Percentiles rank a stretch among this genome's conserved stretches.
Conservation (phyloP, 2,329 filamentous ascomycete genomes). For the Xylariaceae sp. region DNA sequence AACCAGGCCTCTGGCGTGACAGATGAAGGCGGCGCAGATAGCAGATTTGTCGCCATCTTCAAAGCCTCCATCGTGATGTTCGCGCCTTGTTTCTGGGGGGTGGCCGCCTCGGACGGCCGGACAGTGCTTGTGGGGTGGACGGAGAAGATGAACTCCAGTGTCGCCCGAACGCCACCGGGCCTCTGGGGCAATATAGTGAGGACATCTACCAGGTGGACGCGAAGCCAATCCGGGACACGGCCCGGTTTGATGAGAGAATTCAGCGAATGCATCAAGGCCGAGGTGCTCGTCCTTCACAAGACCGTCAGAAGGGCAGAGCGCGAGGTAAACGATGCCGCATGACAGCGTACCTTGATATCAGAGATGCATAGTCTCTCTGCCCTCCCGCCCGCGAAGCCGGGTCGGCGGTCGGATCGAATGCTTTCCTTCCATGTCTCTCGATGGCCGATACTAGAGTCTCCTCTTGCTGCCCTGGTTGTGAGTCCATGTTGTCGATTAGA, state of each 20-base stretch:
- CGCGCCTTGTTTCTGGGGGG: slow-evolving; percentile 51
- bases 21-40: slow-evolving; percentile 53
- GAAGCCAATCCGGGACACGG: slow-evolving; percentile 55
- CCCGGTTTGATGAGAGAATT: slow-evolving; percentile 60
- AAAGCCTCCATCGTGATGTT: slow-evolving; percentile 65
- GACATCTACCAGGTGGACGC: slow-evolving; percentile 47
- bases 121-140: slow-evolving; percentile 54
- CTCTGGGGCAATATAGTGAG: slow-evolving; percentile 58
- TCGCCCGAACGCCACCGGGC: slow-evolving; percentile 58
- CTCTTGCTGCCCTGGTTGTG: slow-evolving; percentile 10
- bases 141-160: slow-evolving; percentile 65
- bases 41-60: slow-evolving; percentile 54
- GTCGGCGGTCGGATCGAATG: slow-evolving; percentile 42
- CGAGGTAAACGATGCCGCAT: slow-evolving; percentile 11
- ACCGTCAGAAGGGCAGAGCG: slow-evolving; percentile 22
- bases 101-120: slow-evolving; percentile 35
- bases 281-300: slow-evolving; percentile 40
- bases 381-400: slow-evolving; percentile 29
- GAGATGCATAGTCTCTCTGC: slow-evolving; percentile 39
- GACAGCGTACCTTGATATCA: slow-evolving; percentile 43
- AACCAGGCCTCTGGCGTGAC: slow-evolving; percentile 57
- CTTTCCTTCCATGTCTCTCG: slow-evolving; percentile 39
- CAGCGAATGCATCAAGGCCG: slow-evolving; percentile 52
- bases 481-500: neutral
- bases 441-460: slow-evolving; percentile 30